phyloP scores from a whole-genome alignment of 2,329 filamentous ascomycete species.

The Tolypocladium ophioglossoides region DNA sequence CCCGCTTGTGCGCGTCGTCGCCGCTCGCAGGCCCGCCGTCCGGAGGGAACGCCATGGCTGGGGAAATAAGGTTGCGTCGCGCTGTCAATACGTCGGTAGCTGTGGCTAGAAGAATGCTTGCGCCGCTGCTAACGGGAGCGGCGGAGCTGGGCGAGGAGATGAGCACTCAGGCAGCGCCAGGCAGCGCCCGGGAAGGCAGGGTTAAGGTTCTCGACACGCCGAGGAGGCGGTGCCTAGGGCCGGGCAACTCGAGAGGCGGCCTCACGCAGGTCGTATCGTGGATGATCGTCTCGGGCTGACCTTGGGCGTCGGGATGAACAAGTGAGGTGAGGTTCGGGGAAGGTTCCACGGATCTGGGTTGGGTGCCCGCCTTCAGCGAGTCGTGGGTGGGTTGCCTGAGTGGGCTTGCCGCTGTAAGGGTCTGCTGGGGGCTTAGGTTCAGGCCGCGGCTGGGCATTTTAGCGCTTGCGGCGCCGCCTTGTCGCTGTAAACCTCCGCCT shows the following conservation, averaged over 20 bases:
- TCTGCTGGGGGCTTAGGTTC: not conserved
- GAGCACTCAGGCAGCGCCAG: too few species aligned
- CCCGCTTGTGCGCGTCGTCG: not conserved
- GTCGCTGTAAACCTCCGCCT: too few species aligned
- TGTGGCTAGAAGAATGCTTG: not conserved
- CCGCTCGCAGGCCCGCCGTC: not conserved
- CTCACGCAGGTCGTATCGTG: not conserved
- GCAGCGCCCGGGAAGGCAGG: not conserved
- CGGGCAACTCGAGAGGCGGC: not conserved
- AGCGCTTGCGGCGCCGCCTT: too few species aligned
- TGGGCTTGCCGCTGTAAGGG: not conserved
- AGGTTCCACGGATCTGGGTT: not conserved
- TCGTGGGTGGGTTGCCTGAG: not conserved
- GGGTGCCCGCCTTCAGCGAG: not conserved
- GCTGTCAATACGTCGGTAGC: not conserved
- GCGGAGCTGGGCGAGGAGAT: not conserved
- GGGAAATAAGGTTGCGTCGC: not conserved
- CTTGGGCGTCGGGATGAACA: not conserved
- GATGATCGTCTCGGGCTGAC: not conserved
- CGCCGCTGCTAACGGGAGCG: not conserved
- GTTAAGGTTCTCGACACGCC: not conserved
- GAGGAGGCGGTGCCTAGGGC: not conserved
- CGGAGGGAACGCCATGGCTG: slow-evolving; percentile 2
- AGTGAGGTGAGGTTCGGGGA: not conserved
- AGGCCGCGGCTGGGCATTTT: too few species aligned